A percentile compares a stretch with the other conserved stretches of the same genome.
Conservation (phyloP, 164 flowering plant species). For the Nelumbo lutea region DNA sequence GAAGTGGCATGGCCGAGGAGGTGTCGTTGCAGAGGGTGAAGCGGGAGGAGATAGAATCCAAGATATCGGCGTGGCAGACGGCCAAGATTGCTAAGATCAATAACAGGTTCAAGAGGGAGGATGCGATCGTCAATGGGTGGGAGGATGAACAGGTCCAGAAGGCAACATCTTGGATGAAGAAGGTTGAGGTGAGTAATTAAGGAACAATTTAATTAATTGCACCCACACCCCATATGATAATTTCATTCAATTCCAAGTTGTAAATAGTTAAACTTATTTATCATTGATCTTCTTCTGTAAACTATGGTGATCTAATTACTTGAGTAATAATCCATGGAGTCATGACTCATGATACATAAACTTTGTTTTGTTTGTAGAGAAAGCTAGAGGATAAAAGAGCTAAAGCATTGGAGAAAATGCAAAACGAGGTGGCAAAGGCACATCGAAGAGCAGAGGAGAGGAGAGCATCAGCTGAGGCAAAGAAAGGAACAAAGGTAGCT, state of each 20-base stretch:
- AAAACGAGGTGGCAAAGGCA: conserved; percentile 55
- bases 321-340: not conserved
- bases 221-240: no score
- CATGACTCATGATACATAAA: not conserved
- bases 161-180: conserved; percentile 80
- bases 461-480: conserved; percentile 79
- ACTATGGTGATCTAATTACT: no score
- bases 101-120: conserved; percentile 88
- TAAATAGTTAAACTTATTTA: no score
- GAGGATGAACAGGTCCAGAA: conserved; percentile 74
- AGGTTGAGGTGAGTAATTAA: conserved; percentile 56
- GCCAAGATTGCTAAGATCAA: conserved; percentile 83
- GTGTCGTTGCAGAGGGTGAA: conserved; percentile 65
- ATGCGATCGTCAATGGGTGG: conserved; percentile 75
- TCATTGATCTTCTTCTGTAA: no score
- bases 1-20: conserved; percentile 11
- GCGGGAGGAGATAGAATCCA: conserved; percentile 87
- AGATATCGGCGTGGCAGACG: conserved; percentile 91
- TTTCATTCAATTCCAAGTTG: no score
- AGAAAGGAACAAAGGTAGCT: conserved; percentile 81
- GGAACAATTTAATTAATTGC: no score
- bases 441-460: conserved; percentile 72
- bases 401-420: conserved; percentile 60
- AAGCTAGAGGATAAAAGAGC: conserved; percentile 71
- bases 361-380: conserved; percentile 35